Conservation (phyloP, 768 basidiomycete species). For the Suillus paluster region DNA sequence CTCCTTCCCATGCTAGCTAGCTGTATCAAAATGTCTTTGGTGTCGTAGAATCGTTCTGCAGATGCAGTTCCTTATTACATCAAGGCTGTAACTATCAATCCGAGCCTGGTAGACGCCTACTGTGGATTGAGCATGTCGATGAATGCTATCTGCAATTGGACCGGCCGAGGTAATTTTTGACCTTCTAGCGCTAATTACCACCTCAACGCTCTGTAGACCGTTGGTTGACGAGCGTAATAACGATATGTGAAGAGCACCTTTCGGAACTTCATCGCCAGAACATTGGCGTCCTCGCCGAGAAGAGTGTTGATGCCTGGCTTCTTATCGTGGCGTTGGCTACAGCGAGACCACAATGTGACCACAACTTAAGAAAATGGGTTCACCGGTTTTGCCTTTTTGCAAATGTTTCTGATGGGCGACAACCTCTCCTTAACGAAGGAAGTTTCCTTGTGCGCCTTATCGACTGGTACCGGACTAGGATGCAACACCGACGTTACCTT, state of each 20-base stretch:
- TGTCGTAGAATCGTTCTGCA: conserved; percentile 41
- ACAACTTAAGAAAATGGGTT: conserved; percentile 37
- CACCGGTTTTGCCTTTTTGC: conserved; percentile 34
- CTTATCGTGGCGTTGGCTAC: conserved; percentile 33
- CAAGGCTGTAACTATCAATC: conserved; percentile 46
- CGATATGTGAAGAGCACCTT: conserved; percentile 44
- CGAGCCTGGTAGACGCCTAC: conserved; percentile 50
- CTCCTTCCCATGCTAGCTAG: neutral
- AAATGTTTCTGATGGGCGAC: conserved; percentile 21
- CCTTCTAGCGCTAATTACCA: conserved; percentile 18
- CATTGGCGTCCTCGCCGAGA: conserved; percentile 30
- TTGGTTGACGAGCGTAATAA: conserved; percentile 43
- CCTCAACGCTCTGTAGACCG: conserved; percentile 23
- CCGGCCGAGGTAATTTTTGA: conserved; percentile 39
- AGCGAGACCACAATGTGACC: conserved; percentile 25
- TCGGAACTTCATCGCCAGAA: conserved; percentile 34
- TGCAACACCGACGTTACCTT: conserved; percentile 49
- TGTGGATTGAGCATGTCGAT: conserved; percentile 52
- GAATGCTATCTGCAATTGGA: conserved; percentile 52
- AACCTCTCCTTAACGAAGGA: conserved; percentile 39
- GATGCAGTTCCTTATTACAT: conserved; percentile 52
- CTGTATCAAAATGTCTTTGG: neutral
- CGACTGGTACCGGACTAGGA: conserved; percentile 45
- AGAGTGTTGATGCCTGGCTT: conserved; percentile 43
- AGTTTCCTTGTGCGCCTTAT: conserved; percentile 49